phyloP scores from a whole-genome alignment of 2,329 filamentous ascomycete genomes.

The Exutisphaerella laricina region DNA sequence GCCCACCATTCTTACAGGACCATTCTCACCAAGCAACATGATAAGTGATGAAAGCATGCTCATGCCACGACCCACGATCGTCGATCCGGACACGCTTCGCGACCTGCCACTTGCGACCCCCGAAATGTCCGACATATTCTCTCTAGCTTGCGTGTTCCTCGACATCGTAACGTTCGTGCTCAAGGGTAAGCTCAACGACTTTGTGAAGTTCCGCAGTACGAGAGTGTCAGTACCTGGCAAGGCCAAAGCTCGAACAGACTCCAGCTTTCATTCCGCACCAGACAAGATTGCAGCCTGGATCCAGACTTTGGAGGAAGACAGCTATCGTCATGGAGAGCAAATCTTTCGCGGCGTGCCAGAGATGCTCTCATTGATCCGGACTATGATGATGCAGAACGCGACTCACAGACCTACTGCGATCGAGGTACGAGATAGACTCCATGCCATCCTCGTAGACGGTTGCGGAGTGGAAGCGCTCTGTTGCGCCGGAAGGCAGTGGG shows the following conservation, averaged over 20 bases:
- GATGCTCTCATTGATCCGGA: constrained; percentile 37
- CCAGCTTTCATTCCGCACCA: constrained; percentile 67
- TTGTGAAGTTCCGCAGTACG: constrained; percentile 57
- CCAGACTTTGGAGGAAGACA: constrained; percentile 38
- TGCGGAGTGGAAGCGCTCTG: constrained; percentile 29
- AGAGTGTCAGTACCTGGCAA: constrained; percentile 47
- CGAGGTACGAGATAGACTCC: constrained; percentile 37
- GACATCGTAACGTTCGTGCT: constrained; percentile 65
- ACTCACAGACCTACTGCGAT: constrained; percentile 38
- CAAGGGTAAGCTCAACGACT: constrained; percentile 61
- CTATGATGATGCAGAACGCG: constrained; percentile 41
- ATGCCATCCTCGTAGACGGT: constrained; percentile 26
- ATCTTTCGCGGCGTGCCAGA: constrained; percentile 39
- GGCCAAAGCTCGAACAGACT: constrained; percentile 44
- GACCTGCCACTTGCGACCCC: constrained; percentile 33
- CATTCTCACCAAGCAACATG: constrained; percentile 11
- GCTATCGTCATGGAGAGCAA: constrained; percentile 18
- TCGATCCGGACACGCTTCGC: constrained; percentile 40
- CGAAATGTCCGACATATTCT: constrained; percentile 62
- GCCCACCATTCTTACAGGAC: constrained; percentile 13
- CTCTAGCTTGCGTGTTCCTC: constrained; percentile 65
- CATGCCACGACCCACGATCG: constrained; percentile 29
- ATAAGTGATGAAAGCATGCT: constrained; percentile 12
- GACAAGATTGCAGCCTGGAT: constrained; percentile 67
- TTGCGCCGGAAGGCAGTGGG: constrained; percentile 28